These are phyloP conservation scores for Psilocybe subaeruginosa DNA, from an alignment of 768 basidiomycete genomes.

Conservation along the genomic window DNA sequence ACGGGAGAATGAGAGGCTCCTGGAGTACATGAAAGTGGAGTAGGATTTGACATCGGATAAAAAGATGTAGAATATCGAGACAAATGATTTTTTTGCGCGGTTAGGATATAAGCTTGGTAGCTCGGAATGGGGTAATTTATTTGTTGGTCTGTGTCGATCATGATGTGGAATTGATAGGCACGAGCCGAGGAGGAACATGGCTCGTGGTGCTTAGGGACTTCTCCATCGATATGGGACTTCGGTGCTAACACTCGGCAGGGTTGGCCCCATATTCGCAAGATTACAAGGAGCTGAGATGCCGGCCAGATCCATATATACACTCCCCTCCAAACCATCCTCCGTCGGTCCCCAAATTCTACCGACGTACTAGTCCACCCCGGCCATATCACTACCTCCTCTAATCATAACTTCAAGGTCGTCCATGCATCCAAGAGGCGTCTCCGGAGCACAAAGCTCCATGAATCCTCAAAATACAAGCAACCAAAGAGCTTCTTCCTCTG, in stretches of 20 bases:
- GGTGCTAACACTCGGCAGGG: slow-evolving; percentile 4
- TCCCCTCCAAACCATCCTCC: slow-evolving; percentile 21
- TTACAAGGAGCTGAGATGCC: slow-evolving; percentile 24
- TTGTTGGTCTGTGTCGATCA: neutral
- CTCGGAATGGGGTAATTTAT: neutral
- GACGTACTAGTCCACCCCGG: slow-evolving; percentile 19
- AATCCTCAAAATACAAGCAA: slow-evolving; percentile 22
- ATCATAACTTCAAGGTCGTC: slow-evolving; percentile 26
- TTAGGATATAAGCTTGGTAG: neutral
- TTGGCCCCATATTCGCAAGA: slow-evolving; percentile 19
- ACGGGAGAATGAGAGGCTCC: too few species aligned
- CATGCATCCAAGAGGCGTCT: slow-evolving; percentile 33
- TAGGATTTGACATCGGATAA: too few species aligned
- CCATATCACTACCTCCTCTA: slow-evolving; percentile 11
- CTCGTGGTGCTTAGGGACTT: neutral
- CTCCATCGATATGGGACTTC: neutral
- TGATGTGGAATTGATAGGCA: slow-evolving; percentile 3
- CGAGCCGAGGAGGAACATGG: slow-evolving; percentile 1
- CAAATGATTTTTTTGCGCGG: neutral
- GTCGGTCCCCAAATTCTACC: slow-evolving; percentile 34
- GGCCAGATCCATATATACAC: slow-evolving; percentile 18
- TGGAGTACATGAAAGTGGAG: too few species aligned
- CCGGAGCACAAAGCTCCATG: slow-evolving; percentile 32
- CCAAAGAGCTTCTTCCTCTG: slow-evolving; percentile 22
- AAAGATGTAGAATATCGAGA: neutral